These are phyloP conservation scores for Camellia japonica DNA, from an alignment of 148 eudicot species.

Conservation along the genomic window DNA sequence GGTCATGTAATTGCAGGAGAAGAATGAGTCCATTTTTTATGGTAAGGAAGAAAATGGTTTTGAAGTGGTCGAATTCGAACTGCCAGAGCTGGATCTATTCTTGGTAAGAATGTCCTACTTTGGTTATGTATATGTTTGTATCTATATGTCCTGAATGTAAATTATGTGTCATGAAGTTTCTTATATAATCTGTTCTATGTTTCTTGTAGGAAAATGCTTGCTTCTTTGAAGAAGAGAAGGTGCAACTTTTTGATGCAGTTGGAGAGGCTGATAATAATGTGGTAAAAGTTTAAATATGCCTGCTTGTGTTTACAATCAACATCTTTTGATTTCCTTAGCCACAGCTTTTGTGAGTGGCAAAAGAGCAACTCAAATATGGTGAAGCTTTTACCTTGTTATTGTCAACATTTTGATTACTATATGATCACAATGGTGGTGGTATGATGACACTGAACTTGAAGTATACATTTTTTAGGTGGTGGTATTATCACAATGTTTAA, in stretches of 20 bases:
- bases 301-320: neutral
- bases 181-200: conserved; percentile 12
- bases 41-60: conserved; percentile 23
- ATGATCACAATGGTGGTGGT: neutral
- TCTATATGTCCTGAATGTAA: neutral
- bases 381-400: neutral
- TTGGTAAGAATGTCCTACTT: conserved; percentile 34
- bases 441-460: no score
- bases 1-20: conserved; percentile 44
- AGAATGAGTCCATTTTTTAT: conserved; percentile 20
- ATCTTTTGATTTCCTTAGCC: neutral
- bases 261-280: conserved; percentile 37
- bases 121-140: conserved; percentile 8
- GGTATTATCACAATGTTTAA: no score
- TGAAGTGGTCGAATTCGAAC: conserved; percentile 52
- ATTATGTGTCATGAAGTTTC: neutral
- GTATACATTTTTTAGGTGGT: no score
- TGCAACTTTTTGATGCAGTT: conserved; percentile 40
- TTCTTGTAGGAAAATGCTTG: conserved; percentile 43
- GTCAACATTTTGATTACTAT: neutral
- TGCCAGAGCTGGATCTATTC: conserved; percentile 54
- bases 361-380: neutral
- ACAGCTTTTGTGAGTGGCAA: neutral
- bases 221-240: conserved; percentile 37
- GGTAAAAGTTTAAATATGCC: conserved; percentile 34